Percentiles rank a stretch among this genome's conserved stretches.
Evolutionary conservation across 306 rosid species (phyloP).

Genomic region (Fragaria nilgerrensis): DNA sequence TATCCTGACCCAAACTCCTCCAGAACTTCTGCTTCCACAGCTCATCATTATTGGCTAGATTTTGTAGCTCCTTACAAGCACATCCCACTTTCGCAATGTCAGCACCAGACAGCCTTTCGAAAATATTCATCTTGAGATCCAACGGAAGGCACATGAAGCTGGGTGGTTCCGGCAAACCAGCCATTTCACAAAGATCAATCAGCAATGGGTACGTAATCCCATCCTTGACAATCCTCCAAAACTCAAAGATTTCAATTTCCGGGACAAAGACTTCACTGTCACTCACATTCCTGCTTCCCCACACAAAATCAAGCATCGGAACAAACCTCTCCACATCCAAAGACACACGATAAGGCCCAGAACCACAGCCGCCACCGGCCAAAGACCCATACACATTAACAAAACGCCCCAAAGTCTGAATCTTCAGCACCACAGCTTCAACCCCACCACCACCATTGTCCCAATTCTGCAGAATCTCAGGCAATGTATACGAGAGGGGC

Average conservation of each 20-base stretch:
- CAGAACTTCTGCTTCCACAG: slow-evolving; percentile 63
- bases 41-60: slow-evolving; percentile 41
- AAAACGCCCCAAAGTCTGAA: slow-evolving; percentile 54
- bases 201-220: slow-evolving; percentile 66
- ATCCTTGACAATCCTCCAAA: slow-evolving; percentile 82
- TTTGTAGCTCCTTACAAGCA: slow-evolving; percentile 47
- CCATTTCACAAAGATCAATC: slow-evolving; percentile 67
- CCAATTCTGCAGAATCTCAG: slow-evolving; percentile 41
- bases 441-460: slow-evolving; percentile 8
- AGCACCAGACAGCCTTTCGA: slow-evolving; percentile 54
- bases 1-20: slow-evolving; percentile 38
- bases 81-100: slow-evolving; percentile 58
- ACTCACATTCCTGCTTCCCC: slow-evolving; percentile 19
- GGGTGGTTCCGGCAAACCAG: slow-evolving; percentile 58
- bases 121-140: slow-evolving; percentile 62
- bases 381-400: slow-evolving; percentile 63
- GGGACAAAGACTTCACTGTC: slow-evolving; percentile 16
- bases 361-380: slow-evolving; percentile 29
- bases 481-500: slow-evolving; percentile 57
- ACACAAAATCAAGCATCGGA: slow-evolving; percentile 32
- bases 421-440: slow-evolving; percentile 46
- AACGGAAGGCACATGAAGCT: slow-evolving; percentile 65
- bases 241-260: slow-evolving; percentile 44
- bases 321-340: slow-evolving; percentile 50
- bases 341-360: slow-evolving; percentile 34